Evolutionary conservation across 768 basidiomycete genomes (phyloP), one percentile per base, ranked within the genome.

Genomic region (Pulveroboletus ravenelii): DNA sequence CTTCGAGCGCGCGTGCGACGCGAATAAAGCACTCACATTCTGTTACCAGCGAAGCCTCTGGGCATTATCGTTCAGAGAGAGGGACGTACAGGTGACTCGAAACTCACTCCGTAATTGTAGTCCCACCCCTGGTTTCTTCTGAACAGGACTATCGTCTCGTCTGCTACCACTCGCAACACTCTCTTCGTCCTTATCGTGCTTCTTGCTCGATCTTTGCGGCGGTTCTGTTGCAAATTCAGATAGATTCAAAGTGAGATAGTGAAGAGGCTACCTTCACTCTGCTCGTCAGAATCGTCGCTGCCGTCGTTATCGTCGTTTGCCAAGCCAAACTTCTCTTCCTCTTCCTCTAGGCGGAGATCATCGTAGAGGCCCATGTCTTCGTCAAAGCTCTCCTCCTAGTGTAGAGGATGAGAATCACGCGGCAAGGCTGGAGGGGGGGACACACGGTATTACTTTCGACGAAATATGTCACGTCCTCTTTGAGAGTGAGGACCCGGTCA

Each of bases 361-460:
- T 98, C 96, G 62, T 99, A 99, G 45, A 99, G 89, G 41, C 91
- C 93, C 66, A 93, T 89, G 62, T 98, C 92, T 66, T 95, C 94
- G 51, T 98, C 93, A 68, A 96, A 99, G 61, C 90, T 88, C 61
- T 98, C 96, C 47, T 95, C 93, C 96, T 98, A 67, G 44, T 41
- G 50, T 39, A 18, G 48, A 32, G 41, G 41, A 54, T 62, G 62
- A 55, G 62, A 59, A 56, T 41, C 23, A 50, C 36, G 36, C 45
- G 35, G 41, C 27, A 49, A 49, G 46, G 42, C 37, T 46, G 27
- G 47, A 41, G 27, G 42, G 41, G 30, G 47, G 44, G 53, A 81
- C 93, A 65, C 56, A 97, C 95, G 72, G 84, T 84, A 67, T 99
- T 98, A 62, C 82, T 88, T 68, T 95, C 92, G 53, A 98, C 93